phyloP scores from a whole-genome alignment of 257 asterid species.

The Nicotiana obtusifolia region DNA sequence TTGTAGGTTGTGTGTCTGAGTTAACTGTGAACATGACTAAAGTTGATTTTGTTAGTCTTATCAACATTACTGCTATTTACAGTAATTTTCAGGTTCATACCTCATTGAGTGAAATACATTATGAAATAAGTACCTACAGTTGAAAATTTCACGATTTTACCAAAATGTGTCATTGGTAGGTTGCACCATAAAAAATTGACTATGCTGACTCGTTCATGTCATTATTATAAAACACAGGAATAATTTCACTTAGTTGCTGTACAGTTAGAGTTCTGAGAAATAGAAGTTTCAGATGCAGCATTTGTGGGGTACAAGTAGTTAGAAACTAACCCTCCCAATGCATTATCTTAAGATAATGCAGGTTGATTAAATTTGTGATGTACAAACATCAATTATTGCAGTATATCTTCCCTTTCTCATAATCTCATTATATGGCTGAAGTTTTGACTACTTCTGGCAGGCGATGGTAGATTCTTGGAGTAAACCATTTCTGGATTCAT shows the following conservation, averaged over 20 bases:
- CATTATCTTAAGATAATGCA: not conserved
- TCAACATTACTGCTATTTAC: not conserved
- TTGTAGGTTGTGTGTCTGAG: not conserved
- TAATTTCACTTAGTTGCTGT: not conserved
- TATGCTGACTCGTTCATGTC: not conserved
- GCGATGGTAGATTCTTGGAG: slow-evolving; percentile 85
- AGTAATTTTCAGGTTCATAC: not conserved
- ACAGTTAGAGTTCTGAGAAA: not conserved
- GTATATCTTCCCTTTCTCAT: not conserved
- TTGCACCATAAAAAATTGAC: not conserved
- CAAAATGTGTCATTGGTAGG: not conserved
- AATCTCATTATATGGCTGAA: not conserved
- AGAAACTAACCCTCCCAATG: not conserved
- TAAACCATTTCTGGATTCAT: slow-evolving; percentile 54
- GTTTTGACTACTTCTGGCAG: slow-evolving; percentile 34
- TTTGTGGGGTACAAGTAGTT: not conserved
- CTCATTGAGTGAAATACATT: not conserved
- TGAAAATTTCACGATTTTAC: not conserved
- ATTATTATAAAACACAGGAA: not conserved
- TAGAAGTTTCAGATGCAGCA: not conserved
- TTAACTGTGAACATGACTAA: not conserved
- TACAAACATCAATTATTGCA: not conserved
- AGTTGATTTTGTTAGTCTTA: not conserved
- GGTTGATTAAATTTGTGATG: not conserved
- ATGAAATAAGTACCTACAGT: not conserved